A percentile compares a stretch with the other conserved stretches of the same genome.
These are phyloP conservation scores for Chaetothyriales sp. DNA, from an alignment of 2,329 filamentous ascomycete genomes.

Conservation along the genomic window DNA sequence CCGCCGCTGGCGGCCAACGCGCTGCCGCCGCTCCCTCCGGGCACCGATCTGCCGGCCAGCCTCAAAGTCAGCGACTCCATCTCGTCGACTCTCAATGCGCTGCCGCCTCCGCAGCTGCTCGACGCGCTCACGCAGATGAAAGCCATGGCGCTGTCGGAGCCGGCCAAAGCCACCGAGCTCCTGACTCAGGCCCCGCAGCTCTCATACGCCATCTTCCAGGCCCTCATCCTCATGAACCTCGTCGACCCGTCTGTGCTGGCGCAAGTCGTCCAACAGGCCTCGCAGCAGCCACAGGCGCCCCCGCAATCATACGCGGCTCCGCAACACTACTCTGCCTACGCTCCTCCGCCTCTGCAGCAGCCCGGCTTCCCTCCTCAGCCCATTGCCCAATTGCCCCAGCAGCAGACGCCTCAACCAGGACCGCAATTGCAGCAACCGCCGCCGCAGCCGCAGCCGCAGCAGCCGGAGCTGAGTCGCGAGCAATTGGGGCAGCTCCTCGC, in stretches of 20 bases:
- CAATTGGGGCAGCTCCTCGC: slow-evolving; percentile 68
- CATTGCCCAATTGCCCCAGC: slow-evolving; percentile 16
- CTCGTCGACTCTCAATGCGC: slow-evolving; percentile 72
- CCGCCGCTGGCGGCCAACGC: slow-evolving; percentile 21
- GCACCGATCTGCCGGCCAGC: slow-evolving; percentile 69
- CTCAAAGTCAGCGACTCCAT: slow-evolving; percentile 82
- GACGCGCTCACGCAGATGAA: slow-evolving; percentile 95
- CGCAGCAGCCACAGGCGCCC: slow-evolving; percentile 19
- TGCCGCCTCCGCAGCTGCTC: slow-evolving; percentile 77
- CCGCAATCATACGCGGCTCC: slow-evolving; percentile 24
- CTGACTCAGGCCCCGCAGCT: slow-evolving; percentile 83
- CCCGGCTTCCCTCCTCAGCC: slow-evolving; percentile 17
- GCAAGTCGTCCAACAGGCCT: slow-evolving; percentile 57
- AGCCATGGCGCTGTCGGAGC: slow-evolving; percentile 66
- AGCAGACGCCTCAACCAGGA: slow-evolving; percentile 21
- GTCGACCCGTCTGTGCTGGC: slow-evolving; percentile 74
- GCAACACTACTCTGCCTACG: slow-evolving; percentile 16
- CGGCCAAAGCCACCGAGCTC: slow-evolving; percentile 70
- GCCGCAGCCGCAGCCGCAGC: slow-evolving; percentile 27
- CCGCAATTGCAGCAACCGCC: slow-evolving; percentile 26
- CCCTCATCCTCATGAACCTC: slow-evolving; percentile 79
- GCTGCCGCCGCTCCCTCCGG: slow-evolving; percentile 69
- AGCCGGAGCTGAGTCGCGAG: slow-evolving; percentile 42
- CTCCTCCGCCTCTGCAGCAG: slow-evolving; percentile 10
- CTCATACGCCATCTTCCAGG: slow-evolving; percentile 88